Percentiles rank a stretch among this genome's conserved stretches.
phyloP scores from a whole-genome alignment of 2,329 filamentous ascomycete genomes.

The Fusarium transvaalense region DNA sequence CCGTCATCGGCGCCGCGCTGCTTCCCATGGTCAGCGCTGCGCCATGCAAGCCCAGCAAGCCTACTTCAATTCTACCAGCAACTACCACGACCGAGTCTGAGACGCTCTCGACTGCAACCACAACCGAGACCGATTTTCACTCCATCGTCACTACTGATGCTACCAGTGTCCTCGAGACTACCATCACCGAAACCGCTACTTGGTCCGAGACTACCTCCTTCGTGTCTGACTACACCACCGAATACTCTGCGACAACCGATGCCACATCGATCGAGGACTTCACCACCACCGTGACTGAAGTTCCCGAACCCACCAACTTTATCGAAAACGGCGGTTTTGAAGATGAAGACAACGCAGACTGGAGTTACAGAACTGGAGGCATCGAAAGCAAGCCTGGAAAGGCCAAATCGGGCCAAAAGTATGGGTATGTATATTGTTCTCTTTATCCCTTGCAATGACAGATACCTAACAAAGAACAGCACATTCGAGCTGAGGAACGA shows the following conservation, averaged over 20 bases:
- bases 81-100: not conserved
- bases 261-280: not conserved
- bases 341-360: not conserved
- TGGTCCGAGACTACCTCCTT: not conserved
- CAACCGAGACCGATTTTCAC: not conserved
- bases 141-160: not conserved
- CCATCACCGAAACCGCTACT: not conserved
- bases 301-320: not conserved
- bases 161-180: not conserved
- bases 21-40: constrained; percentile 10
- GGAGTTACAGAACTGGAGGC: not conserved
- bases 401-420: not conserved
- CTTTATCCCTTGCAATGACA: fast-evolving
- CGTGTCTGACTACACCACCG: not conserved
- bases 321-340: constrained; percentile 1
- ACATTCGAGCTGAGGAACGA: not conserved
- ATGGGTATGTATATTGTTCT: not conserved
- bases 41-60: not conserved
- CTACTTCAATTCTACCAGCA: not conserved
- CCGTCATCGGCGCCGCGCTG: constrained; percentile 18
- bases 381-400: fast-evolving
- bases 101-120: not conserved
- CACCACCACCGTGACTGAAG: not conserved
- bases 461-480: not conserved
- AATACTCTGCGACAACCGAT: not conserved